phyloP scores from a whole-genome alignment of 192 early-diverging fungal species.

The Coemansia reversa region DNA sequence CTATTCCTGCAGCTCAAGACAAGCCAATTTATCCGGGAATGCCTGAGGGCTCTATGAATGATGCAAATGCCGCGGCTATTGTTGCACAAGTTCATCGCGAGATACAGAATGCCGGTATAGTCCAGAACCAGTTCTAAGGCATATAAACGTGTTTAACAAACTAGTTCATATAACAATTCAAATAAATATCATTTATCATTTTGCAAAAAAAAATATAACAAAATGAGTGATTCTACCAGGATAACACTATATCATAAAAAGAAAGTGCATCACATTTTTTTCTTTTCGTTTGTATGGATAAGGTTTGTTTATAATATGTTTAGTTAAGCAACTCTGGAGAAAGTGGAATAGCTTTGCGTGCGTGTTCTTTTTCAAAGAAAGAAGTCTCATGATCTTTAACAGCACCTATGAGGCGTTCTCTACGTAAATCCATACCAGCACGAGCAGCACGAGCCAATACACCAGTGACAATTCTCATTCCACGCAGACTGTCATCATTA shows the following conservation, averaged over 20 bases:
- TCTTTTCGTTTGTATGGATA: too few species aligned
- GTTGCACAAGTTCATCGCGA: constrained; percentile 25
- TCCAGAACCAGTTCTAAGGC: constrained; percentile 27
- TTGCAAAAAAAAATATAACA: too few species aligned
- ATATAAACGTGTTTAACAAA: not conserved
- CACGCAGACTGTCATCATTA: constrained; percentile 85
- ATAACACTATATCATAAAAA: too few species aligned
- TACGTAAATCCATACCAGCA: constrained; percentile 58
- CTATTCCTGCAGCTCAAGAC: not conserved
- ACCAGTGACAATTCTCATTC: constrained; percentile 78
- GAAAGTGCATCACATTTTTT: too few species aligned
- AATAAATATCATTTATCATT: too few species aligned
- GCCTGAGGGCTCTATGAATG: not conserved
- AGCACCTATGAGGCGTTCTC: constrained; percentile 6
- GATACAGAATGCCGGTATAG: constrained; percentile 18
- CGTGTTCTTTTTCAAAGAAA: not conserved
- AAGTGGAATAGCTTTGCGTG: too few species aligned
- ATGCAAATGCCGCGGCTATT: constrained; percentile 8
- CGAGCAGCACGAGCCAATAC: constrained; percentile 69
- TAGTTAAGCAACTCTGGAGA: too few species aligned
- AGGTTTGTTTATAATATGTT: too few species aligned
- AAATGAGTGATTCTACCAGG: too few species aligned
- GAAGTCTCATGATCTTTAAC: not conserved
- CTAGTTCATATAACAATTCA: too few species aligned
- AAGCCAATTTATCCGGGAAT: not conserved